Conservation (phyloP, 75 land plant genomes). For the Sequoiadendron giganteum region DNA sequence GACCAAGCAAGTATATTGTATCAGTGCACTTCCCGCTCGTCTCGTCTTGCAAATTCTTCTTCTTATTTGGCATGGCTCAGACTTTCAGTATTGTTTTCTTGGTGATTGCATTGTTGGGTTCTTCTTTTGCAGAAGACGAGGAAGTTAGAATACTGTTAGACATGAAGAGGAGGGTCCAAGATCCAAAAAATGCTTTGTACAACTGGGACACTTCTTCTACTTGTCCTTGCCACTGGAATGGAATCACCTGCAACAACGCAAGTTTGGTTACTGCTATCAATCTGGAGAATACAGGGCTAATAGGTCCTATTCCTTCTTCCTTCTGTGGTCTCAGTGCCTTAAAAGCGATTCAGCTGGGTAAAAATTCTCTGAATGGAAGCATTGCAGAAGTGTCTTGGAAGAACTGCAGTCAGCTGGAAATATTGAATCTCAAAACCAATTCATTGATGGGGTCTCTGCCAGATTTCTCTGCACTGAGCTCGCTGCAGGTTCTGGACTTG, state of each 20-base stretch:
- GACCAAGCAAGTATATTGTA: no score
- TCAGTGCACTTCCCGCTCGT: background rate
- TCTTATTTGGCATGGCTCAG: no score
- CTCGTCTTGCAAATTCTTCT: no score
- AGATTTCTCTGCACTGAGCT: slow-evolving; percentile 5
- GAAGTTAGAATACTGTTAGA: background rate
- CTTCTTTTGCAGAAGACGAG: background rate
- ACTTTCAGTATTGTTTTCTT: background rate
- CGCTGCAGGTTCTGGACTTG: slow-evolving; percentile 26
- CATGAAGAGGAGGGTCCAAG: background rate
- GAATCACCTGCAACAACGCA: slow-evolving; percentile 41
- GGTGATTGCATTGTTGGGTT: background rate
- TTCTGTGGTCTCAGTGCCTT: slow-evolving; percentile 51
- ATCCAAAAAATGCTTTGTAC: background rate
- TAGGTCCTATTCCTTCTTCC: slow-evolving; percentile 22
- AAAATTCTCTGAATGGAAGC: slow-evolving; percentile 45
- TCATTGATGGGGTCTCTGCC: slow-evolving; percentile 42
- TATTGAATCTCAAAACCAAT: slow-evolving; percentile 62
- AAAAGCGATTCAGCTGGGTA: slow-evolving; percentile 41
- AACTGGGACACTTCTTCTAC: slow-evolving; percentile 22
- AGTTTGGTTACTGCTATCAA: slow-evolving; percentile 39
- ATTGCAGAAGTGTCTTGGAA: slow-evolving; percentile 19
- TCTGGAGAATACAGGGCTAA: slow-evolving; percentile 25
- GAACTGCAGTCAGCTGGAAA: slow-evolving; percentile 31
- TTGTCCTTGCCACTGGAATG: slow-evolving; percentile 55